Evolutionary conservation across 768 basidiomycete species (phyloP).

Genomic region (Termitomyces sp.): DNA sequence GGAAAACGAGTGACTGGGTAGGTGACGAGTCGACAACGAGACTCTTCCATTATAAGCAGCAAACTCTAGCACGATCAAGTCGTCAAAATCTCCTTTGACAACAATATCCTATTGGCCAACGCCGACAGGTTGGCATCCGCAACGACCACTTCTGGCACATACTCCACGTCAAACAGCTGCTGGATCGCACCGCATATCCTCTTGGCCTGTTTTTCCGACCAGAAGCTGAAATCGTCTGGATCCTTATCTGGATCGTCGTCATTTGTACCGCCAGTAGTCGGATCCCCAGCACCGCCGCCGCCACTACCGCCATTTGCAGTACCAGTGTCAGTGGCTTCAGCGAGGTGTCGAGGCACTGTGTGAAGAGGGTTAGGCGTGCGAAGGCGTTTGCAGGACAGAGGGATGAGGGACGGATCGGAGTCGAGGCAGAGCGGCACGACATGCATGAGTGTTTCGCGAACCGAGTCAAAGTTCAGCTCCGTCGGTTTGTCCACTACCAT

Average conservation of each 20-base stretch:
- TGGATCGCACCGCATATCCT: constrained; percentile 77
- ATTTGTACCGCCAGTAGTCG: neutral
- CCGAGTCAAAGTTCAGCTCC: constrained; percentile 54
- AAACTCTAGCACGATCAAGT: neutral
- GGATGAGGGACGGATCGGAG: constrained; percentile 77
- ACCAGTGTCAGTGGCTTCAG: neutral
- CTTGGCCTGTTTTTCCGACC: constrained; percentile 86
- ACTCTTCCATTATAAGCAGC: neutral
- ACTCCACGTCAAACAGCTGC: constrained; percentile 83
- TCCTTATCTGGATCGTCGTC: constrained; percentile 40
- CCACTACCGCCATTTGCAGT: neutral
- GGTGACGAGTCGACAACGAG: too few relatives aligned
- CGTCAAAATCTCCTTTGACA: constrained; percentile 57
- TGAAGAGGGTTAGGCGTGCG: constrained; percentile 14
- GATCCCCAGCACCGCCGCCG: neutral
- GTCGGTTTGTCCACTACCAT: constrained; percentile 61
- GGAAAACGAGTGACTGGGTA: too few relatives aligned
- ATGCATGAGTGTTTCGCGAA: constrained; percentile 61
- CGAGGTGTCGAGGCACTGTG: neutral
- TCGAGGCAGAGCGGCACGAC: constrained; percentile 87
- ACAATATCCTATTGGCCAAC: constrained; percentile 77
- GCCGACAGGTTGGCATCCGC: constrained; percentile 91
- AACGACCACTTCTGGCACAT: constrained; percentile 83
- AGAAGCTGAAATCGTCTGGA: constrained; percentile 92
- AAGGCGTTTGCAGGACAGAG: constrained; percentile 51